Evolutionary conservation across 176 grass and related monocot genomes (phyloP), one percentile per base, ranked within the genome.

Genomic region (Lolium multiflorum): DNA sequence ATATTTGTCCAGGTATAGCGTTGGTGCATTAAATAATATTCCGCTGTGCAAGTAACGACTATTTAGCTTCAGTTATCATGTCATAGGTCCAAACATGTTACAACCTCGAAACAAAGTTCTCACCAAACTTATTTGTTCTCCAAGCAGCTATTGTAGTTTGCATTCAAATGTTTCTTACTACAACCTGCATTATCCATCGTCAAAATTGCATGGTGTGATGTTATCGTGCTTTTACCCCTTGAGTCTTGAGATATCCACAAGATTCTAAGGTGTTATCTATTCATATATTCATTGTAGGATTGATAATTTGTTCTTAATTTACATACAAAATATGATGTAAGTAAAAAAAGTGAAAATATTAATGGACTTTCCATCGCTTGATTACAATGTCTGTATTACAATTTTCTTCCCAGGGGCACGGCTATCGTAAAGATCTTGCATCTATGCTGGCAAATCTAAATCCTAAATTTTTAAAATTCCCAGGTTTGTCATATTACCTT

Each of bases 401-500:
- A 71, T 38, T 89, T 72, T 46, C 22, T 62, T 62, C 75, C 64
- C 87, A 98, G 96, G 93, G 91, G 17, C 93, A 98, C 50, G 93
- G 89, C 85, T 98, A 89, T 43, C 89, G 96, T 85, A 95, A 85
- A 83, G 96, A 95, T 60, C 89, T 95, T 77, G 83, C 80, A 12
- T 82, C 91, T 54, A 94, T 98, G 96, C 78, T 98, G 16, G 96
- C 86, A 89, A 88, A 91, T 88, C 81, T 98, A 81, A 95, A 91
- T 64, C 96, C 96, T 79, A 78, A 69, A 74, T 95, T 92, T 90
- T 88, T 98, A 66, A 95, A 92, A 89, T 98, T 95, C 81, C 96
- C 96, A 92, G 93, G 96, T 98, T 80, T 85, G 62, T 58, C 17
- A 48, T 58, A 57, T 58, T 80, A 86, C 22, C 46, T 91, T 79